Evolutionary conservation across 225 moss, liverwort and hornwort species (phyloP).

Genomic region (Physcomitrellopsis africana): DNA sequence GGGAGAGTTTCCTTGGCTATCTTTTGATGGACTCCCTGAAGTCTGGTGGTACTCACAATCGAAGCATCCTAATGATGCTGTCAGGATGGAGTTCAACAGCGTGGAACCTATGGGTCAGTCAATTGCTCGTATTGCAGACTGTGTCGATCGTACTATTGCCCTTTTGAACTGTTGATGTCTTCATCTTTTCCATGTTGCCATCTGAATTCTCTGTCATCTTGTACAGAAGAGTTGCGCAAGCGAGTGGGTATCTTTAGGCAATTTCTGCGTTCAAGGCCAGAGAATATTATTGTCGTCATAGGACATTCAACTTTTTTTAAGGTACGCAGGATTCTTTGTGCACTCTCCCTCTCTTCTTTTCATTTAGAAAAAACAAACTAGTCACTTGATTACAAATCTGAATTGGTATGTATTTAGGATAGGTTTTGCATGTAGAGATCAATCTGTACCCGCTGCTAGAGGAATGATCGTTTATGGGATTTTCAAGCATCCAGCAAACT

Average conservation of each 20-base stretch:
- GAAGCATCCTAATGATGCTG: conserved; percentile 47
- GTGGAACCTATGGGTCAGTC: conserved; percentile 63
- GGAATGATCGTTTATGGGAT: background rate
- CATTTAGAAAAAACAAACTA: background rate
- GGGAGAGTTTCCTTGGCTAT: conserved; percentile 62
- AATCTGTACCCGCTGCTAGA: background rate
- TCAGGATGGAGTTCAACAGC: conserved; percentile 52
- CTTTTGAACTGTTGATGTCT: background rate
- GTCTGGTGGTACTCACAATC: conserved; percentile 66
- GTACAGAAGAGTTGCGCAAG: conserved; percentile 56
- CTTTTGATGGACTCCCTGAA: conserved; percentile 46
- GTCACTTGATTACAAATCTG: background rate
- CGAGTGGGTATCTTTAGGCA: conserved; percentile 62
- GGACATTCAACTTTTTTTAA: conserved; percentile 73
- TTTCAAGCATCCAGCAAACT: background rate
- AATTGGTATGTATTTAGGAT: background rate
- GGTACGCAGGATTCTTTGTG: conserved; percentile 28
- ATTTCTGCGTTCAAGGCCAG: conserved; percentile 51
- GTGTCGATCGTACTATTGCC: background rate
- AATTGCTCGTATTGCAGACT: conserved; percentile 17
- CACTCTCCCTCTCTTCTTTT: background rate
- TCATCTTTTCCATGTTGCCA: background rate
- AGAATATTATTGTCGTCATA: conserved; percentile 50
- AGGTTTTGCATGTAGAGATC: background rate
- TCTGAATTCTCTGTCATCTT: background rate